Conservation (phyloP, 2,329 filamentous ascomycete species). For the Talaromyces sp. region DNA sequence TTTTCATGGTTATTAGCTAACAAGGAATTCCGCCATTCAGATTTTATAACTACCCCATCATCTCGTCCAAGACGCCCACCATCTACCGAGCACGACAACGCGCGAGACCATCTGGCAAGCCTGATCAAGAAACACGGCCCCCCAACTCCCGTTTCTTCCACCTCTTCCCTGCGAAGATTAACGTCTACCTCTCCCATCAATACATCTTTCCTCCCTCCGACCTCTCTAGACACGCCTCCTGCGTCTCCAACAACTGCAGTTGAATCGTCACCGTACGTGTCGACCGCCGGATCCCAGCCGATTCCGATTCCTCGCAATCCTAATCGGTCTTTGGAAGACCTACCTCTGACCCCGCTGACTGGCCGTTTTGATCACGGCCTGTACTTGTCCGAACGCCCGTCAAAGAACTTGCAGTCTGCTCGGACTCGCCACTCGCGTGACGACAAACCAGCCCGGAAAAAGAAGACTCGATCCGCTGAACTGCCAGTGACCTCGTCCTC, state of each 20-base stretch:
- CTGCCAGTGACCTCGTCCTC: slow-evolving; percentile 9
- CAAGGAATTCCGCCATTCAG: neutral
- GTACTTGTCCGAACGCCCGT: slow-evolving; percentile 25
- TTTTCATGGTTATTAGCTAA: neutral
- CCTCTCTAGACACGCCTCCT: slow-evolving; percentile 15
- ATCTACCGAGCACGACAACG: slow-evolving; percentile 21
- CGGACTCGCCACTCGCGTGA: slow-evolving; percentile 14
- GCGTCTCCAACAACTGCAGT: slow-evolving; percentile 20
- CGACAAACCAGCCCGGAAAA: slow-evolving; percentile 15
- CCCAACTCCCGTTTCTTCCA: slow-evolving; percentile 33
- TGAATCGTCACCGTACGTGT: slow-evolving; percentile 24
- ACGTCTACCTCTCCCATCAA: slow-evolving; percentile 34
- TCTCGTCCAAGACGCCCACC: slow-evolving; percentile 19
- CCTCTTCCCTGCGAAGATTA: slow-evolving; percentile 34
- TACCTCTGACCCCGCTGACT: slow-evolving; percentile 35
- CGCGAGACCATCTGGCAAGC: slow-evolving; percentile 32
- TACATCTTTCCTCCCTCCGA: slow-evolving; percentile 25
- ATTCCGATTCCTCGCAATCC: slow-evolving; percentile 31
- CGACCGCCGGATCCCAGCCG: slow-evolving; percentile 26
- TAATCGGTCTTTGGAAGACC: slow-evolving; percentile 24
- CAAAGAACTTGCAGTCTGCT: slow-evolving; percentile 20
- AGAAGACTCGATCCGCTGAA: slow-evolving; percentile 13
- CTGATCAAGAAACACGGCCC: slow-evolving; percentile 35
- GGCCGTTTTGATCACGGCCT: slow-evolving; percentile 33
- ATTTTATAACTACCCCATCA: slow-evolving; percentile 4